Evolutionary conservation across 768 basidiomycete species (phyloP).

Genomic region (Suillus ampliporus): DNA sequence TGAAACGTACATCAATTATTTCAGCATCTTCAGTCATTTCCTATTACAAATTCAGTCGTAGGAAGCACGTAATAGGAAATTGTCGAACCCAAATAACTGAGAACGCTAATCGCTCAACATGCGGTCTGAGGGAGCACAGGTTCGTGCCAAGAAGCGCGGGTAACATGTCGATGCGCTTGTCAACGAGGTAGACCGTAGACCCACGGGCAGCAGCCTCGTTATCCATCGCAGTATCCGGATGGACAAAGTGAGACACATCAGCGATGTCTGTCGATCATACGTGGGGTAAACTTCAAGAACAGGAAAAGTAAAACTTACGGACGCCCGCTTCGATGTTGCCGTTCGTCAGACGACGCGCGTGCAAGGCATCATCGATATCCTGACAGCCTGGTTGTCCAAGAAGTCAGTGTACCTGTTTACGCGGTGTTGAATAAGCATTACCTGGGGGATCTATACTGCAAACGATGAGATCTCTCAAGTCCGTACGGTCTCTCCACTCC

Average conservation of each 20-base stretch:
- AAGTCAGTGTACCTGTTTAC: conserved; percentile 13
- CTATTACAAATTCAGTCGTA: conserved; percentile 46
- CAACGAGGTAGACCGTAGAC: conserved; percentile 97
- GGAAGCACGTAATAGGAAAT: too few species aligned
- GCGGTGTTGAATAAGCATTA: conserved; percentile 33
- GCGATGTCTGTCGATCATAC: conserved; percentile 76
- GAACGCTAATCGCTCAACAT: conserved; percentile 94
- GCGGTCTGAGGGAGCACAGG: conserved; percentile 88
- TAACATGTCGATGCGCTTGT: conserved; percentile 99
- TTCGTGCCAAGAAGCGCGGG: conserved; percentile 94
- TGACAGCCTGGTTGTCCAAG: conserved; percentile 71
- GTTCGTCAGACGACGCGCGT: conserved; percentile 85
- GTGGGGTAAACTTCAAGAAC: conserved; percentile 4
- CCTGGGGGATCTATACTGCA: conserved; percentile 98
- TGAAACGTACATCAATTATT: conserved; percentile 89
- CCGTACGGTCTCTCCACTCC: conserved; percentile 85
- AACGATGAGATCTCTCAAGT: conserved; percentile 82
- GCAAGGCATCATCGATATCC: conserved; percentile 98
- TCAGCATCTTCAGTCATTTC: conserved; percentile 89
- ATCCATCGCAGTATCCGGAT: conserved; percentile 94
- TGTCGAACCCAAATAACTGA: conserved; percentile 88
- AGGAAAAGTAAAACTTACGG: conserved; percentile 65
- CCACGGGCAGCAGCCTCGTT: conserved; percentile 94
- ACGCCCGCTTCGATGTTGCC: conserved; percentile 98
- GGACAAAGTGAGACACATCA: conserved; percentile 97